phyloP scores from a whole-genome alignment of 352 stramenopile species.

The Globisporangium alternatum region DNA sequence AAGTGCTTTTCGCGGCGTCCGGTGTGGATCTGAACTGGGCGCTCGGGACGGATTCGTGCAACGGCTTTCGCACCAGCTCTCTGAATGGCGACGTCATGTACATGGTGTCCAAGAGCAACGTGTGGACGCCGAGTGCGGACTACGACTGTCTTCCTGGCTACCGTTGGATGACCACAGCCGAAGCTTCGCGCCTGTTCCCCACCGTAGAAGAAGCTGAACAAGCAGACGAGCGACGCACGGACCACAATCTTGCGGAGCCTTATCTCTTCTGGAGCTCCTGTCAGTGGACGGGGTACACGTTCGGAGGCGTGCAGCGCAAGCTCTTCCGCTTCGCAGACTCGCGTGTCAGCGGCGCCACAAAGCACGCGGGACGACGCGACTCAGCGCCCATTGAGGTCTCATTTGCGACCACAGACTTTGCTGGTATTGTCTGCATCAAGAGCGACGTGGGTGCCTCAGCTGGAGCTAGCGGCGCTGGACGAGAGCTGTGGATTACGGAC shows the following conservation, averaged over 20 bases:
- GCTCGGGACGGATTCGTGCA: conserved; percentile 34
- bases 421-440: conserved; percentile 70
- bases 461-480: conserved; percentile 17
- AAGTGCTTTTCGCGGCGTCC: conserved; percentile 65
- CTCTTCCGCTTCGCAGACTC: conserved; percentile 83
- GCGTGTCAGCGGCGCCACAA: conserved; percentile 44
- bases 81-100: conserved; percentile 45
- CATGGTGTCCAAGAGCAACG: conserved; percentile 42
- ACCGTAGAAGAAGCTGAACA: background rate
- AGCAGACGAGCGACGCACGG: background rate
- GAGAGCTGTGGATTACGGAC: conserved; percentile 70
- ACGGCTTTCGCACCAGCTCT: conserved; percentile 36
- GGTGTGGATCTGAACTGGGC: conserved; percentile 62
- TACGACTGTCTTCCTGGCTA: conserved; percentile 81
- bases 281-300: conserved; percentile 65
- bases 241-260: conserved; percentile 22
- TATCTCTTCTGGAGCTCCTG: conserved; percentile 77
- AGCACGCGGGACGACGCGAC: conserved; percentile 57
- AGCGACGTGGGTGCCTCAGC: conserved; percentile 10
- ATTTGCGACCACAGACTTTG: conserved; percentile 45
- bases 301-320: conserved; percentile 36
- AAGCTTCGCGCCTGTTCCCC: conserved; percentile 27
- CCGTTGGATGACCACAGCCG: conserved; percentile 55
- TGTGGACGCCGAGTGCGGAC: conserved; percentile 35
- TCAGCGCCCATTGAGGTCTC: conserved; percentile 31